Base-by-base conservation (phyloP, 1,139 yeast species). In the Saccharomyces hybrid region DNA sequence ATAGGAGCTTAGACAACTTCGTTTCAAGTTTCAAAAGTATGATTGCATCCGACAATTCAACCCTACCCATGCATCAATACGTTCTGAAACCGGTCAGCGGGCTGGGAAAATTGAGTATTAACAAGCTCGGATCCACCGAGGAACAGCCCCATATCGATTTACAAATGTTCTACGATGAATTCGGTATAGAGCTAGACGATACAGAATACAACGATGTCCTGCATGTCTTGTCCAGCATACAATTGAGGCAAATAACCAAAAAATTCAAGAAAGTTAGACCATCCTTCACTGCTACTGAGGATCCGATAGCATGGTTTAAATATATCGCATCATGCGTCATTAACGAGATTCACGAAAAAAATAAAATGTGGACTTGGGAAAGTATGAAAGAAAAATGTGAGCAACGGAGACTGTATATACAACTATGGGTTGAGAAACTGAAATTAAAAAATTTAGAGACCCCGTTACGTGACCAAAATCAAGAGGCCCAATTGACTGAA, bases 41-140 rank as follows among this genome's bases (percentile, higher is more conserved):
- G 4, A 67, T 72, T 31, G 64, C 69, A 57, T 67, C 74, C 46
- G 66, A 70, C 58, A 61, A 71, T 56, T 62, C 72, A 58, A 57
- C 65, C 53, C 55, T 62, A 48, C 61, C 70, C 26, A 57, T 73
- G 29, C 73, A 76, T 14, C 95, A 90, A 64, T 90, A 82, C 64
- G 74, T 95, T 14, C 72, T 95, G 56, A 81, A 85, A 55, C 99
- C 99, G 0, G 96, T 95, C 1, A 82, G 90, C 5, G 99, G 99
- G 31, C 75, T 77, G 48, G 99, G 99, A 41, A 85, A 85, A 64
- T 71, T 95, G 47, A 84, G 93, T 0, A 74, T 93, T 31, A 88
- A 88, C 71, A 95, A 95, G 66, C 70, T 76, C 6, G 95, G 95
- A 1, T 76, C 95, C 0, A 82, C 90, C 0, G 85, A 82, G 49